Conservation (phyloP, 805 yeast species). For the Clavispora carvajalis region DNA sequence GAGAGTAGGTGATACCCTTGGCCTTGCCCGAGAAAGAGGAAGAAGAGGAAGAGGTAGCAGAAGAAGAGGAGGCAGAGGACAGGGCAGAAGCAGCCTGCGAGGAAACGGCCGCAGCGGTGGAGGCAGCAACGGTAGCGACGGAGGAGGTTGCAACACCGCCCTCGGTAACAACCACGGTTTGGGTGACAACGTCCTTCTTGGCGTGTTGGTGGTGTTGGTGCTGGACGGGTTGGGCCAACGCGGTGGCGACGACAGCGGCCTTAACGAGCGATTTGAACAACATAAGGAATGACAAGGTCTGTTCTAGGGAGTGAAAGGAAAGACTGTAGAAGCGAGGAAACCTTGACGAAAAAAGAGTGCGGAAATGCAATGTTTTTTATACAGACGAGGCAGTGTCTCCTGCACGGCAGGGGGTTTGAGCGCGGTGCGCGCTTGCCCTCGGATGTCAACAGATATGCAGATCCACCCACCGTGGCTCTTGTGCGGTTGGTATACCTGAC, state of each 20-base stretch:
- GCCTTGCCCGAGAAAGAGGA: conserved; percentile 35
- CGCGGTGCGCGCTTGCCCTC: conserved; percentile 1
- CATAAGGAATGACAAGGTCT: conserved; percentile 24
- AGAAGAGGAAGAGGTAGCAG: conserved; percentile 13
- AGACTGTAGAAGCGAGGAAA: conserved; percentile 27
- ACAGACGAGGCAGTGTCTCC: not conserved
- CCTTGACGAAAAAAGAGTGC: conserved; percentile 8
- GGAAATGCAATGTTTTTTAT: not conserved
- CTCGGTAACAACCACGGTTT: conserved; percentile 47
- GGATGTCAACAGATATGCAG: not conserved
- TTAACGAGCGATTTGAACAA: conserved; percentile 44
- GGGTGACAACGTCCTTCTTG: conserved; percentile 51
- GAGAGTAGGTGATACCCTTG: conserved; percentile 78
- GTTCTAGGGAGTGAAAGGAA: conserved; percentile 30
- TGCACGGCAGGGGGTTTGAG: not conserved
- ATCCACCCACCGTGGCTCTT: not conserved
- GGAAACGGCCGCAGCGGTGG: conserved; percentile 15
- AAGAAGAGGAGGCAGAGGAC: conserved; percentile 4
- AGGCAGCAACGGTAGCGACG: conserved; percentile 6
- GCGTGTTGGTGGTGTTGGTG: conserved; percentile 54
- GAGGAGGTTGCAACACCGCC: conserved; percentile 17
- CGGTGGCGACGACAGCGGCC: conserved; percentile 46
- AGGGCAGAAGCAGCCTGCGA: conserved; percentile 18
- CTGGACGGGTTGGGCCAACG: conserved; percentile 54
- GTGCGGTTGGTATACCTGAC: no score